phyloP scores from a whole-genome alignment of 495 filamentous ascomycete species.

The Bathelium albidoporum region DNA sequence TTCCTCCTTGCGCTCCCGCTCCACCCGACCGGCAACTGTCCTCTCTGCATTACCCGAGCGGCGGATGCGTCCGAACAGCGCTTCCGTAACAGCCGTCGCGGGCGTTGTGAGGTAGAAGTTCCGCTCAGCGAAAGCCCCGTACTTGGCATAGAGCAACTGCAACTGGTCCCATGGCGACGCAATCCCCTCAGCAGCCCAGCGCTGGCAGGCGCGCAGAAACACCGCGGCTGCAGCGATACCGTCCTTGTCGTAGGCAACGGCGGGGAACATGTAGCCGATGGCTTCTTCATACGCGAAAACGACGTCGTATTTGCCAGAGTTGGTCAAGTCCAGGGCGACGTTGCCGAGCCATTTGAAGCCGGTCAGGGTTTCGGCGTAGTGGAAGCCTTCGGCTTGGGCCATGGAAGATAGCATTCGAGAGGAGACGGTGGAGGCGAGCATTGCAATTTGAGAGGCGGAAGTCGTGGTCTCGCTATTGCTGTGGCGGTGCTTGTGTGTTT shows the following conservation, averaged over 20 bases:
- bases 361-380: constrained; percentile 55
- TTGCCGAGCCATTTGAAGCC: constrained; percentile 66
- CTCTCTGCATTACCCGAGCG: constrained; percentile 35
- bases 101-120: constrained; percentile 62
- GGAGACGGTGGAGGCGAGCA: constrained; percentile 57
- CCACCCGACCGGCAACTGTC: too few species aligned
- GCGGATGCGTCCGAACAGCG: constrained; percentile 48
- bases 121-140: constrained; percentile 55
- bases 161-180: constrained; percentile 50
- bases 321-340: constrained; percentile 22
- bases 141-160: constrained; percentile 49
- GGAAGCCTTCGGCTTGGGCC: constrained; percentile 45
- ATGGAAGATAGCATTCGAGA: constrained; percentile 55
- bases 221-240: constrained; percentile 56
- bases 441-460: constrained; percentile 35
- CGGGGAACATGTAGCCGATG: constrained; percentile 63
- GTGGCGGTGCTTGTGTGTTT: constrained; percentile 14
- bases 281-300: constrained; percentile 64
- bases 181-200: constrained; percentile 45
- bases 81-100: constrained; percentile 38
- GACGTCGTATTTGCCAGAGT: constrained; percentile 35
- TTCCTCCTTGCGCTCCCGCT: not conserved
- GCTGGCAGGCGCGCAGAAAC: constrained; percentile 47
- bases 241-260: constrained; percentile 60
- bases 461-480: constrained; percentile 20